These are phyloP conservation scores for Aspergillus egyptiacus DNA, from an alignment of 495 filamentous ascomycete genomes.

Conservation along the genomic window DNA sequence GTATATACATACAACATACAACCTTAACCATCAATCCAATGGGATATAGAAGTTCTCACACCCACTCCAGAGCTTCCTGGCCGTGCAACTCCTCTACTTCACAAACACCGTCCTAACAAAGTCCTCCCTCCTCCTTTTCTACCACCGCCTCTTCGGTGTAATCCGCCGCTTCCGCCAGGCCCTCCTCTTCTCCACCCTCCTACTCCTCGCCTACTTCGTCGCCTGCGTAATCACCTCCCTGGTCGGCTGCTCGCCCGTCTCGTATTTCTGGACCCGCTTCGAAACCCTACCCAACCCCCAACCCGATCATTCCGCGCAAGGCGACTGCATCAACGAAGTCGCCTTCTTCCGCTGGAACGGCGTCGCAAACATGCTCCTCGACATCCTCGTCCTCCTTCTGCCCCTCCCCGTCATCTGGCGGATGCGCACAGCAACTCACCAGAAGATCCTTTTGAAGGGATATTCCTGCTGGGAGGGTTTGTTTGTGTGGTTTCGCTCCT, in stretches of 20 bases:
- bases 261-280: conserved; percentile 21
- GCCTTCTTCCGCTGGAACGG: conserved; percentile 42
- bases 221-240: conserved; percentile 17
- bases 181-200: conserved; percentile 26
- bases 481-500: conserved; percentile 25
- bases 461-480: conserved; percentile 32
- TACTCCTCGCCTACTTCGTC: conserved; percentile 37
- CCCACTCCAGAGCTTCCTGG: conserved; percentile 25
- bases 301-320: too few relatives aligned
- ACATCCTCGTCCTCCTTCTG: conserved; percentile 40
- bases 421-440: conserved; percentile 22
- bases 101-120: conserved; percentile 26
- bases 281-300: background rate
- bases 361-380: conserved; percentile 41
- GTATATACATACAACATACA: conserved; percentile 13
- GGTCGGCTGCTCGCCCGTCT: conserved; percentile 20
- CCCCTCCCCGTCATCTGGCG: conserved; percentile 37
- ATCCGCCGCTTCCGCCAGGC: conserved; percentile 31
- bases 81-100: conserved; percentile 24
- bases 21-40: background rate
- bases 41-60: background rate
- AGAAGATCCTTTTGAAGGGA: conserved; percentile 31
- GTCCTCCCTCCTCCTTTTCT: conserved; percentile 36
- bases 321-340: conserved; percentile 35
- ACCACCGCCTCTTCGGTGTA: conserved; percentile 37